These are phyloP conservation scores for Komagataella ulmi DNA, from an alignment of 805 yeast species.

Conservation along the genomic window DNA sequence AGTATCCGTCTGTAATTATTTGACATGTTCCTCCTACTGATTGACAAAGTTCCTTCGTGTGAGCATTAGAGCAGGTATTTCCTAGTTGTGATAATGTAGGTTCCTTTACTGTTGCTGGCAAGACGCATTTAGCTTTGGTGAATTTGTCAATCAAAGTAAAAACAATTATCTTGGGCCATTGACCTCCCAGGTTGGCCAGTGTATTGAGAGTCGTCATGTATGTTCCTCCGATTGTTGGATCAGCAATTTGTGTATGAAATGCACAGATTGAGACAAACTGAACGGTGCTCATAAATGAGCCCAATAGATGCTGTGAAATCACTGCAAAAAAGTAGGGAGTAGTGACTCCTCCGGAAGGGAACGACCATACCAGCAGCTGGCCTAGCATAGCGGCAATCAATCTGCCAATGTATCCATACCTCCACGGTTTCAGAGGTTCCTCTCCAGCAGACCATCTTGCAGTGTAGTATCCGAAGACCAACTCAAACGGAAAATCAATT, in stretches of 20 bases:
- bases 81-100: background rate
- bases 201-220: conserved; percentile 96
- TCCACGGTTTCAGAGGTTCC: conserved; percentile 78
- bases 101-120: conserved; percentile 10
- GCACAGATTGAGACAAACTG: conserved; percentile 93
- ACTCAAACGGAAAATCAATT: conserved; percentile 92
- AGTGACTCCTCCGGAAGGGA: conserved; percentile 48
- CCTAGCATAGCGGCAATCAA: conserved; percentile 65
- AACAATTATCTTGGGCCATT: conserved; percentile 88
- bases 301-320: conserved; percentile 68
- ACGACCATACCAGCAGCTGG: conserved; percentile 54
- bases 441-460: conserved; percentile 87
- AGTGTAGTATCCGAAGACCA: conserved; percentile 88
- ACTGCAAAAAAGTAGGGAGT: conserved; percentile 52
- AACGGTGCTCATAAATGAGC: conserved; percentile 87
- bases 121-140: conserved; percentile 48
- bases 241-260: conserved; percentile 91
- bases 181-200: conserved; percentile 86
- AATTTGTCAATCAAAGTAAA: conserved; percentile 69
- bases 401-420: conserved; percentile 76
- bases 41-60: conserved; percentile 34
- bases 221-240: conserved; percentile 93
- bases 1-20: conserved; percentile 68
- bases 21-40: conserved; percentile 41
- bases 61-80: conserved; percentile 13